Base-by-base conservation (phyloP, 768 basidiomycete species). In the Macrolepiota albuminosa region DNA sequence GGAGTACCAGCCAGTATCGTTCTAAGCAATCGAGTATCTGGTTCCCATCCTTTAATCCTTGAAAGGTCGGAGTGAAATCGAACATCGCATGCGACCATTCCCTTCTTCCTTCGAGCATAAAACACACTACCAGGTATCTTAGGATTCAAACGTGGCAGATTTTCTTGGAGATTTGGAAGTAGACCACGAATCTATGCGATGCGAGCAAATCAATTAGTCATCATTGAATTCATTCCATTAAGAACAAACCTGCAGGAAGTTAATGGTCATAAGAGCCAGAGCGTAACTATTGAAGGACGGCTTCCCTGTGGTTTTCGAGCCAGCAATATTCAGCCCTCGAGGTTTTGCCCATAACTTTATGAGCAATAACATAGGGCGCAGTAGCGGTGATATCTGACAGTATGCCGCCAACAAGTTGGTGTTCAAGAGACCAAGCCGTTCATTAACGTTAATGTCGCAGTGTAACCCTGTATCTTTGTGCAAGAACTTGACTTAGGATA, bases 321-420 rank as follows among this genome's bases (percentile, higher is more conserved):
- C 67, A 0, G 86, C 79, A 18, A 69, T 67, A 65, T 87, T 87
- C 47, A 86, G 69, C 0, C 74, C 79, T 5, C 78, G 72, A 29
- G 78, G 75, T 56, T 78, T 79, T 11, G 86, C 84, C 87, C 87
- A 89, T 18, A 68, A 61, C 68, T 89, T 88, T 68, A 88, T 73
- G 37, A 73, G 68, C 49, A 70, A 65, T 7, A 86, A 61, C 64
- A 86, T 62, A 5, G 76, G 72, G 1, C 76, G 72, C 37, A 86
- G 69, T 1, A 78, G 60, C 0, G 83, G 81, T 4, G 70, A 71
- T 0, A 80, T 64, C 36, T 76, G 67, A 58, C 80, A 83, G 69
- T 89, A 89, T 11, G 69, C 68, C 47, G 70, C 72, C 58, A 89
- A 70, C 55, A 89, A 69, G 4, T 70, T 60, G 0, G 85, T 83